Evolutionary conservation across 2,329 filamentous ascomycete species (phyloP), one percentile per base, ranked within the genome.

Genomic region (Cercospora sp.): DNA sequence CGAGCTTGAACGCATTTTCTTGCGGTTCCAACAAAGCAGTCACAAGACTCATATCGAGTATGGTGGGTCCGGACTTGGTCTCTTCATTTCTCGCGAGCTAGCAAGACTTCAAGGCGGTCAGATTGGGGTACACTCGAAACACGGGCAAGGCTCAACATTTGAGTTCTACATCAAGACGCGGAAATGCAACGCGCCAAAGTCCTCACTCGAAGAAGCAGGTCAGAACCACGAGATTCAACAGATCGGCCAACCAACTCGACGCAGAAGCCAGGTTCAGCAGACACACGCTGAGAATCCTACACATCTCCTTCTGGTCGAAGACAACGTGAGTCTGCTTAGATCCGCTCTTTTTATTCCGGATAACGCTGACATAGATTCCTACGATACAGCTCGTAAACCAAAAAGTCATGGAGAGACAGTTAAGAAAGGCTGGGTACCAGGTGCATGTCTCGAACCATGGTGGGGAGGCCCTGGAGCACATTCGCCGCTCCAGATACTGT

Each of bases 61-160:
- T 71, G 90, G 90, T 16, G 90, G 90, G 0, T 89, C 87, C 0
- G 90, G 90, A 0, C 82, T 92, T 0, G 90, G 90, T 0, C 81
- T 92, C 0, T 91, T 90, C 75, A 91, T 92, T 66, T 89, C 86
- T 58, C 84, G 88, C 18, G 84, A 88, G 42, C 82, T 92, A 10
- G 88, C 88, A 1, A 89, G 91, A 74, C 82, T 91, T 42, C 89
- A 91, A 71, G 88, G 89, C n/a, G 90, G 90, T 1, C 84, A 88
- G 48, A 90, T 92, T 45, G 89, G 89, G 0, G 87, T 91, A 6
- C 81, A 83, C 1, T 90, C 88, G 0, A 76, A 82, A 55, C 83
- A 84, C 67, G 88, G 85, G 6, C 76, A 84, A 10, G 89, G 89
- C 31, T 89, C 87, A 72, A 89, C 85, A 1, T 91, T 91, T 77